Evolutionary conservation across 495 filamentous ascomycete genomes (phyloP).

Genomic region (Hyaloscypha variabilis): DNA sequence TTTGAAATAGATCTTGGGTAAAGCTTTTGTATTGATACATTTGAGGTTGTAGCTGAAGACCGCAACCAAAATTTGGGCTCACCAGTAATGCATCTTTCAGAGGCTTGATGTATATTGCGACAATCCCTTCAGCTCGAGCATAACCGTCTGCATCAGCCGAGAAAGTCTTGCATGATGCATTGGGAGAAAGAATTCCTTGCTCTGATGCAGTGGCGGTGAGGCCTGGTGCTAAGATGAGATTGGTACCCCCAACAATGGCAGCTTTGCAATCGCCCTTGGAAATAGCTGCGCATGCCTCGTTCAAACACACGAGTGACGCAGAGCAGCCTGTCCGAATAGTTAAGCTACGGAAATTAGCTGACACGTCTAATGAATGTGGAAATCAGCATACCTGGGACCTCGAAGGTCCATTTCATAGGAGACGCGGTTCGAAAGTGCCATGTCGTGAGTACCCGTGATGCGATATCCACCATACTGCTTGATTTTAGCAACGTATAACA

Average conservation of each 20-base stretch:
- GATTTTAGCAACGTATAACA: too few species aligned
- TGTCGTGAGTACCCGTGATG: conserved; percentile 42
- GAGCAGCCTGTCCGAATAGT: conserved; percentile 27
- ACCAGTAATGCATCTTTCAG: conserved; percentile 53
- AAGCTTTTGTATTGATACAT: too few species aligned
- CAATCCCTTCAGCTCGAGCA: conserved; percentile 64
- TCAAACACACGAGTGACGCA: conserved; percentile 9
- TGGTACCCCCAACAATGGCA: conserved; percentile 42
- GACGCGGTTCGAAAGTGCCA: conserved; percentile 62
- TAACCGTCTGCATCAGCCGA: conserved; percentile 65
- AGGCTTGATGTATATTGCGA: conserved; percentile 60
- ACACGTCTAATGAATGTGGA: conserved; percentile 19
- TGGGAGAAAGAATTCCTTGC: conserved; percentile 41
- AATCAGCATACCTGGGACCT: conserved; percentile 50
- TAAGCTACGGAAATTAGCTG: conserved; percentile 38
- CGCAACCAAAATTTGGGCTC: too few species aligned
- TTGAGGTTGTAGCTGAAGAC: too few species aligned
- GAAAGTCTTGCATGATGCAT: conserved; percentile 41
- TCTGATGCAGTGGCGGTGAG: conserved; percentile 31
- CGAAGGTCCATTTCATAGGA: conserved; percentile 57
- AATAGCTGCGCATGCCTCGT: conserved; percentile 34
- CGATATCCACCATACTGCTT: conserved; percentile 30
- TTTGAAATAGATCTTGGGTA: too few species aligned
- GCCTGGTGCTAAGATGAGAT: conserved; percentile 17
- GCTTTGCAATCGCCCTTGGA: conserved; percentile 35